Evolutionary conservation across 345 rosid genomes (phyloP).

Genomic region (Sonneratia caseolaris): DNA sequence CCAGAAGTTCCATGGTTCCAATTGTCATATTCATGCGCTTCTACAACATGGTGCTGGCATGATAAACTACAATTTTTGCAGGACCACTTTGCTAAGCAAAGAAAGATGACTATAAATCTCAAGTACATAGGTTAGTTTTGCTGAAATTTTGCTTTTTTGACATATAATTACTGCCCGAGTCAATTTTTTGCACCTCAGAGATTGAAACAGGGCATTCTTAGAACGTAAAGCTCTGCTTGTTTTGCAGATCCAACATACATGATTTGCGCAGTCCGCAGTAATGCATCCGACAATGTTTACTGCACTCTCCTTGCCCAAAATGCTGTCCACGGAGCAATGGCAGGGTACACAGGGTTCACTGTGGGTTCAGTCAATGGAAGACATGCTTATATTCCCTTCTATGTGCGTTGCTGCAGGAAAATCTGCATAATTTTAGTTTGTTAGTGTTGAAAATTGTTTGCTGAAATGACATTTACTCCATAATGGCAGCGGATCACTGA

Average conservation of each 20-base stretch:
- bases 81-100: slow-evolving; percentile 31
- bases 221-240: neutral
- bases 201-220: neutral
- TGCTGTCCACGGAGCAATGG: slow-evolving; percentile 56
- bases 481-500: slow-evolving; percentile 42
- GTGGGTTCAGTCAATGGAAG: slow-evolving; percentile 38
- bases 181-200: too few species aligned
- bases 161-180: neutral
- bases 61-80: slow-evolving; percentile 7
- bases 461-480: neutral
- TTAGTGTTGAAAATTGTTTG: neutral
- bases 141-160: neutral
- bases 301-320: slow-evolving; percentile 51
- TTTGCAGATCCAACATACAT: slow-evolving; percentile 48
- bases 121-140: slow-evolving; percentile 29
- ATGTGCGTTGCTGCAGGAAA: slow-evolving; percentile 23
- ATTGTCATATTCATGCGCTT: neutral
- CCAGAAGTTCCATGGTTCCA: neutral
- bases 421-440: neutral
- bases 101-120: slow-evolving; percentile 29
- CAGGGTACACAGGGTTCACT: slow-evolving; percentile 49
- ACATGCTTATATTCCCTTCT: slow-evolving; percentile 40
- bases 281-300: slow-evolving; percentile 54
- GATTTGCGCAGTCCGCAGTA: slow-evolving; percentile 49
- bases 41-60: neutral